Evolutionary conservation across 495 filamentous ascomycete genomes (phyloP).

Genomic region (Tuber calosporum): DNA sequence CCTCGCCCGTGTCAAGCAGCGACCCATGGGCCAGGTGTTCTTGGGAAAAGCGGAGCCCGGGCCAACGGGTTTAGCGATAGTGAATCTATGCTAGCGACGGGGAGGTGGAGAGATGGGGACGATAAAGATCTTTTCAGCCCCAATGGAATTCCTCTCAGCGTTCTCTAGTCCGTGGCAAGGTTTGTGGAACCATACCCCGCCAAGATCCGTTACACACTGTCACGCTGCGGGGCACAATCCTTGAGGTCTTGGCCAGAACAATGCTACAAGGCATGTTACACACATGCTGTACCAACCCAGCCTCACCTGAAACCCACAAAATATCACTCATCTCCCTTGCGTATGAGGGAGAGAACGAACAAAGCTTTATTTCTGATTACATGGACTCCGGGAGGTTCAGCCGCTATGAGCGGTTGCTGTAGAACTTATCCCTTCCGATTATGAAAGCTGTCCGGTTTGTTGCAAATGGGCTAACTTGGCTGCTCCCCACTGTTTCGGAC

Average conservation of each 20-base stretch:
- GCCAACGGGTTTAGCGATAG: background rate
- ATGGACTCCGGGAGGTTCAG: too few relatives aligned
- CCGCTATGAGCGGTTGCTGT: too few relatives aligned
- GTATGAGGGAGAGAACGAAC: too few relatives aligned
- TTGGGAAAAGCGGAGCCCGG: background rate
- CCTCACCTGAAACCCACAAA: background rate
- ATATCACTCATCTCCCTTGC: too few relatives aligned
- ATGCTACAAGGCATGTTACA: background rate
- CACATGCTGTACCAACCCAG: background rate
- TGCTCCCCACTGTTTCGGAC: too few relatives aligned
- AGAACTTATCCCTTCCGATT: too few relatives aligned
- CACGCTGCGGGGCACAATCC: background rate
- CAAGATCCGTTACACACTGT: background rate
- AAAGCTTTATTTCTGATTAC: too few relatives aligned
- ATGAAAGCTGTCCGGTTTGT: too few relatives aligned
- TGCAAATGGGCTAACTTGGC: too few relatives aligned
- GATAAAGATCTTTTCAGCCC: background rate
- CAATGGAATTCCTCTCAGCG: too few relatives aligned
- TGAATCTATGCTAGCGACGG: background rate
- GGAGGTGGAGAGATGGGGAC: background rate
- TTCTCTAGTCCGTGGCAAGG: background rate
- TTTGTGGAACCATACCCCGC: background rate
- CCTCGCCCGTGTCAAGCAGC: background rate
- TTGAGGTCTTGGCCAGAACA: too few relatives aligned
- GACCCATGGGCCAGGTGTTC: background rate